These are phyloP conservation scores for Dactylonectria estremocensis DNA, from an alignment of 2,329 filamentous ascomycete species.

Conservation along the genomic window DNA sequence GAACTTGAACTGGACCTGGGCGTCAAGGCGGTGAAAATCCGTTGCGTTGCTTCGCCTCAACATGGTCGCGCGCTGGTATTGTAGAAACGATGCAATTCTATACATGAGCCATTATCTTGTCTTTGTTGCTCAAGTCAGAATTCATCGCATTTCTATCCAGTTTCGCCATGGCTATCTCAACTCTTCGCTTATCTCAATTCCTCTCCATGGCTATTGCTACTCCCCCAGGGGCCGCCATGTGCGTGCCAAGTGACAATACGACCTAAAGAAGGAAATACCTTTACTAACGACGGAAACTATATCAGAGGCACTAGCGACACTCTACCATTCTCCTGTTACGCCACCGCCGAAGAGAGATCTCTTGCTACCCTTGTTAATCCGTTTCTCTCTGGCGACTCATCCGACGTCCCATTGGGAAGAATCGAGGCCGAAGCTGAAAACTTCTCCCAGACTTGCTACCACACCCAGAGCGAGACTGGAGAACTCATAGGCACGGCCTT, in stretches of 20 bases:
- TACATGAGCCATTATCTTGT: neutral
- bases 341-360: constrained; percentile 5
- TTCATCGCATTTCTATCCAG: too few relatives aligned
- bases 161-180: neutral
- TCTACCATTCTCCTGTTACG: constrained; percentile 46
- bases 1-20: neutral
- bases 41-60: neutral
- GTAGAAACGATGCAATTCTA: neutral
- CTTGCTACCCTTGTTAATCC: neutral
- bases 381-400: constrained; percentile 34
- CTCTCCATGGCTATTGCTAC: neutral
- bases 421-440: constrained; percentile 44
- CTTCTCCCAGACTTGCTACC: constrained; percentile 41
- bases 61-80: neutral
- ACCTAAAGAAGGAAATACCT: too few relatives aligned
- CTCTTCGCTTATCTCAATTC: neutral
- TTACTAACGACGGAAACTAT: neutral
- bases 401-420: constrained; percentile 37
- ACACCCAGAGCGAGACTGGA: constrained; percentile 49
- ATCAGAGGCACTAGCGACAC: constrained; percentile 48
- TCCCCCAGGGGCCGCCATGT: too few relatives aligned
- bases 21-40: neutral
- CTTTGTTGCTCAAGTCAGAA: neutral
- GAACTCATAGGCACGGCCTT: constrained; percentile 60
- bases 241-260: neutral